These are phyloP conservation scores for Xylaria sp. DNA, from an alignment of 2,329 filamentous ascomycete species.

Conservation along the genomic window DNA sequence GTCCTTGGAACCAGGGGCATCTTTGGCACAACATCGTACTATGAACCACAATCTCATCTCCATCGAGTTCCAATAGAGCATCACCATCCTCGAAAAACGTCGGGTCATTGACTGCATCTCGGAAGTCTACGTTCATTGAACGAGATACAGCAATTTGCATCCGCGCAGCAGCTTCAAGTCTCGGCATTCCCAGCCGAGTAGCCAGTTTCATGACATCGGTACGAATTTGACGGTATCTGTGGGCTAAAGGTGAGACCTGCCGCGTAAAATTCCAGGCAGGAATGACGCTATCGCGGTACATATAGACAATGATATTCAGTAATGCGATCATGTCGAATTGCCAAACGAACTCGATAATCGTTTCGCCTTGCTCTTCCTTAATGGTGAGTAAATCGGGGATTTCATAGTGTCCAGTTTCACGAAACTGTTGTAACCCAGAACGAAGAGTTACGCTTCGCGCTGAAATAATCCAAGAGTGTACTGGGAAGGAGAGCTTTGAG, in stretches of 20 bases:
- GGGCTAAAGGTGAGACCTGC: slow-evolving; percentile 71
- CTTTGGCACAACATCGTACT: slow-evolving; percentile 82
- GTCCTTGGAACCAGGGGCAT: slow-evolving; percentile 90
- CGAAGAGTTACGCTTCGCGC: slow-evolving; percentile 78
- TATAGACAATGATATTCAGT: slow-evolving; percentile 80
- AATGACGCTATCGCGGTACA: slow-evolving; percentile 82
- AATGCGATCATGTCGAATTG: slow-evolving; percentile 80
- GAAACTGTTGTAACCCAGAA: slow-evolving; percentile 67
- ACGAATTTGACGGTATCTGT: slow-evolving; percentile 81
- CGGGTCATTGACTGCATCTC: slow-evolving; percentile 72
- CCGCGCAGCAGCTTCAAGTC: slow-evolving; percentile 80
- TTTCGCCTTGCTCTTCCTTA: slow-evolving; percentile 60
- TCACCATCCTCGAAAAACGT: slow-evolving; percentile 83
- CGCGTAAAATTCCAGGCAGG: slow-evolving; percentile 88
- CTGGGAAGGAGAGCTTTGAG: slow-evolving; percentile 78
- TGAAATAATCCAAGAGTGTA: slow-evolving; percentile 83
- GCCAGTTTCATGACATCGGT: slow-evolving; percentile 89
- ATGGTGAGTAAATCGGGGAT: slow-evolving; percentile 71
- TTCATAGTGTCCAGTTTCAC: slow-evolving; percentile 62
- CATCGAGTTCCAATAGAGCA: slow-evolving; percentile 80
- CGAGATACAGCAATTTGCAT: slow-evolving; percentile 74
- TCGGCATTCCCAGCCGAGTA: slow-evolving; percentile 73
- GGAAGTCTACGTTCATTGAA: slow-evolving; percentile 76
- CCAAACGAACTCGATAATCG: slow-evolving; percentile 71
- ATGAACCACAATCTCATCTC: slow-evolving; percentile 77